Conservation (phyloP, 2,329 filamentous ascomycete genomes). For the Xylariaceae sp. region DNA sequence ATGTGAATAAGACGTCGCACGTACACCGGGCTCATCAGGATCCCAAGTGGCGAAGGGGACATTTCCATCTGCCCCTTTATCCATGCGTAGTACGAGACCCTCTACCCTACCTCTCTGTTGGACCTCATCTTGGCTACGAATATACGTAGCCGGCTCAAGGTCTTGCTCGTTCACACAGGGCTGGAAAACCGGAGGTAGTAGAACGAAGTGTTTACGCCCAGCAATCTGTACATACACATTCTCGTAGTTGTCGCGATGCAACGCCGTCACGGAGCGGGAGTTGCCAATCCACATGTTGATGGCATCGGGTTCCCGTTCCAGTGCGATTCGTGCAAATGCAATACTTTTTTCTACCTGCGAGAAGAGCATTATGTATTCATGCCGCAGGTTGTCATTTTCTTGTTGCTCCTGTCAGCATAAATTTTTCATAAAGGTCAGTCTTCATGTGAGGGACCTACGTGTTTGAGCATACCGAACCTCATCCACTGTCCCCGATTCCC, state of each 20-base stretch:
- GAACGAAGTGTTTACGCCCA: slow-evolving; percentile 67
- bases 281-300: slow-evolving; percentile 82
- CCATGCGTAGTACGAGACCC: slow-evolving; percentile 11
- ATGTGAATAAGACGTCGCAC: slow-evolving; percentile 53
- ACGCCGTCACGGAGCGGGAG: slow-evolving; percentile 59
- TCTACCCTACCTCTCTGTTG: slow-evolving; percentile 1
- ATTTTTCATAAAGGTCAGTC: not conserved
- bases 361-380: slow-evolving; percentile 63
- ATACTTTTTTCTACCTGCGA: slow-evolving; percentile 58
- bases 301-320: slow-evolving; percentile 60
- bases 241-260: slow-evolving; percentile 82
- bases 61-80: slow-evolving; percentile 5
- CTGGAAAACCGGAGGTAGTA: slow-evolving; percentile 66
- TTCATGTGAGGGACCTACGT: slow-evolving; percentile 41
- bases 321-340: slow-evolving; percentile 66
- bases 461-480: slow-evolving; percentile 71
- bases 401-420: not conserved
- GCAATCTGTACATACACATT: slow-evolving; percentile 75
- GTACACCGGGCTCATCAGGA: slow-evolving; percentile 51
- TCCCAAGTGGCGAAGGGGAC: slow-evolving; percentile 73
- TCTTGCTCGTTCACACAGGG: slow-evolving; percentile 61
- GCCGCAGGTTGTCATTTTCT: slow-evolving; percentile 77
- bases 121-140: slow-evolving; percentile 25
- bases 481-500: slow-evolving; percentile 19
- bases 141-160: slow-evolving; percentile 56